Percentiles rank a stretch among this genome's conserved stretches.
Evolutionary conservation across 768 basidiomycete species (phyloP).

Genomic region (Xerocomus potaroensis): DNA sequence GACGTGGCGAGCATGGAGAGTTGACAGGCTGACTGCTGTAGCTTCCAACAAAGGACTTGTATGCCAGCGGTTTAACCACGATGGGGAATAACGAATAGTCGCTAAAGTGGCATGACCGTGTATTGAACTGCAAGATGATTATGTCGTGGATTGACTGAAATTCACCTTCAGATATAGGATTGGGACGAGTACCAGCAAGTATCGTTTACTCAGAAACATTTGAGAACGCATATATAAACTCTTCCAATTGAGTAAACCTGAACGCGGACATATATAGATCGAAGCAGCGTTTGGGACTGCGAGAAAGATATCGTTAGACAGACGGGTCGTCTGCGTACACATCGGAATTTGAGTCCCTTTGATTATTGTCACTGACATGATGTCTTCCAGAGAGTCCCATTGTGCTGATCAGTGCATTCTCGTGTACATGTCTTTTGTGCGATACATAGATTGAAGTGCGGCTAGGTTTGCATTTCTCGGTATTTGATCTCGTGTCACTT

Average conservation of each 20-base stretch:
- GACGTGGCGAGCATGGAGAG: not conserved
- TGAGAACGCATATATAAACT: not conserved
- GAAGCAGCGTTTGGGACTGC: too few species aligned
- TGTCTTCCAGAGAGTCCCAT: too few species aligned
- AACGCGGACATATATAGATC: not conserved
- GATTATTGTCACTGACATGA: too few species aligned
- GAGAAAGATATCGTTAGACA: too few species aligned
- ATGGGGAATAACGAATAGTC: too few species aligned
- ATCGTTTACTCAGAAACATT: not conserved
- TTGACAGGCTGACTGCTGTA: not conserved
- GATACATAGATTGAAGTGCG: too few species aligned
- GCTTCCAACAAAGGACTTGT: not conserved
- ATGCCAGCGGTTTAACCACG: not conserved
- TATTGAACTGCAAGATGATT: slow-evolving; percentile 10
- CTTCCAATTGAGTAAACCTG: not conserved
- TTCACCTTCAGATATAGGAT: slow-evolving; percentile 3
- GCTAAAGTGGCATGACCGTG: not conserved
- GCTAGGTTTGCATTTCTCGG: too few species aligned
- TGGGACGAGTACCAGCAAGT: not conserved
- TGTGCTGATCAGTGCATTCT: too few species aligned
- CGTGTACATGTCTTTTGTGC: too few species aligned
- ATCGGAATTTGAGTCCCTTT: too few species aligned
- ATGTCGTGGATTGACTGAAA: slow-evolving; percentile 9
- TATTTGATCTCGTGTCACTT: too few species aligned
- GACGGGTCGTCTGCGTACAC: too few species aligned